Percentiles rank a stretch among this genome's conserved stretches.
phyloP scores from a whole-genome alignment of 305 asterid species.

The Lippia alba region DNA sequence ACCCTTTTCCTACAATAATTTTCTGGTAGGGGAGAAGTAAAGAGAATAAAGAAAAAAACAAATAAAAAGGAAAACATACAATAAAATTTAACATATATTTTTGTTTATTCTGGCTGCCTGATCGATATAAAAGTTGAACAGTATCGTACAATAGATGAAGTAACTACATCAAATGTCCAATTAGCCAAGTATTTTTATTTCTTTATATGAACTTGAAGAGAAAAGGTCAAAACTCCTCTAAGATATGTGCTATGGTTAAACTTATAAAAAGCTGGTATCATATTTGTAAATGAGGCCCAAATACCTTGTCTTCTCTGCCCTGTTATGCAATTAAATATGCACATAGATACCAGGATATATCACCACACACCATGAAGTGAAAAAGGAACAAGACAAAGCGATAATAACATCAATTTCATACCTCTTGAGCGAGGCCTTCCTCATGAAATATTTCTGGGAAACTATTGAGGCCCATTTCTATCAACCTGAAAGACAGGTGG shows the following conservation, averaged over 20 bases:
- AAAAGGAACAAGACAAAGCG: constrained; percentile 21
- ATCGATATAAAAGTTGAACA: constrained; percentile 2
- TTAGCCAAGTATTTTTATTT: neutral
- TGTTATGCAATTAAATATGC: constrained; percentile 13
- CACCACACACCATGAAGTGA: constrained; percentile 24
- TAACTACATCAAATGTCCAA: constrained; percentile 12
- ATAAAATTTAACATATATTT: neutral
- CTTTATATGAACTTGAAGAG: neutral
- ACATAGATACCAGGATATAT: neutral
- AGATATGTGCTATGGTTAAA: constrained; percentile 1
- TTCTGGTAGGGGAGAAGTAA: constrained; percentile 11
- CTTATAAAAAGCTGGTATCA: constrained; percentile 11
- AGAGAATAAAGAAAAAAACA: neutral
- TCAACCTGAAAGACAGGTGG: constrained; percentile 57
- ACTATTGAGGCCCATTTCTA: constrained; percentile 79
- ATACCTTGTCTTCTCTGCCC: neutral
- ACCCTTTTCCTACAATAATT: neutral
- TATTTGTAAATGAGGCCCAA: neutral
- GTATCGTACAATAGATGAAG: neutral
- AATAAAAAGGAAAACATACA: constrained; percentile 1
- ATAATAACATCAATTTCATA: constrained; percentile 30
- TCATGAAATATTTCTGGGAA: constrained; percentile 79
- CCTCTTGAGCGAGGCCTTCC: constrained; percentile 83
- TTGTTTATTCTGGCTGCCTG: neutral
- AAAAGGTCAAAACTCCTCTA: neutral